Evolutionary conservation across 2,329 filamentous ascomycete genomes (phyloP).

Genomic region (Alternaria arbusti): DNA sequence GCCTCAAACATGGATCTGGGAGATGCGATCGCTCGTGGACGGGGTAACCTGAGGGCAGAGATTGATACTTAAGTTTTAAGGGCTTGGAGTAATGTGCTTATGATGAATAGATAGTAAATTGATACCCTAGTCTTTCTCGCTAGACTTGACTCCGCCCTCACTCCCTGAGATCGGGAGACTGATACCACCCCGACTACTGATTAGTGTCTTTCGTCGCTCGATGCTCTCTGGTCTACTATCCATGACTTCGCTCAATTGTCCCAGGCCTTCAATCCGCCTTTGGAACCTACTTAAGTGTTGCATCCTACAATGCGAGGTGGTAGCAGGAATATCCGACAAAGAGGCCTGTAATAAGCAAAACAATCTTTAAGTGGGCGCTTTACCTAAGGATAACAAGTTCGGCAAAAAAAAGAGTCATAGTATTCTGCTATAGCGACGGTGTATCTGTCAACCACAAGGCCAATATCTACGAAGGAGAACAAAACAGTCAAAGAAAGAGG

Average conservation of each 20-base stretch:
- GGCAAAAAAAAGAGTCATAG: background rate
- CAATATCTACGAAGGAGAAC: background rate
- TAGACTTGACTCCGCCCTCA: background rate
- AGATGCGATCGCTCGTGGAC: constrained; percentile 37
- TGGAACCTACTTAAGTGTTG: too few relatives aligned
- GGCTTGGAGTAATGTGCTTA: background rate
- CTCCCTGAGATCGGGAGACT: background rate
- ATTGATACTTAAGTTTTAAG: constrained; percentile 15
- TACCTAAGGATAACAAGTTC: too few relatives aligned
- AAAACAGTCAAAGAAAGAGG: too few relatives aligned
- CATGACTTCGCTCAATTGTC: background rate
- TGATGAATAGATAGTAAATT: constrained; percentile 2
- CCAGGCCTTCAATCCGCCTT: too few relatives aligned
- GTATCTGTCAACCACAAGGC: background rate
- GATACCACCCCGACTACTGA: background rate
- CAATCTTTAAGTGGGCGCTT: too few relatives aligned
- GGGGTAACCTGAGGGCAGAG: constrained; percentile 24
- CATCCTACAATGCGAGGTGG: too few relatives aligned
- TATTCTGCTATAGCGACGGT: background rate
- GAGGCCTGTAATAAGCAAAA: too few relatives aligned
- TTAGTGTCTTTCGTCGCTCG: background rate
- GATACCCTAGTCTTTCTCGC: constrained; percentile 11
- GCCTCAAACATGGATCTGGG: constrained; percentile 35
- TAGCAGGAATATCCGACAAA: too few relatives aligned
- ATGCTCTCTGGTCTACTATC: too few relatives aligned